Evolutionary conservation across 2,329 filamentous ascomycete species (phyloP), one percentile per base, ranked within the genome.

Genomic region (Paraphoma sp.): DNA sequence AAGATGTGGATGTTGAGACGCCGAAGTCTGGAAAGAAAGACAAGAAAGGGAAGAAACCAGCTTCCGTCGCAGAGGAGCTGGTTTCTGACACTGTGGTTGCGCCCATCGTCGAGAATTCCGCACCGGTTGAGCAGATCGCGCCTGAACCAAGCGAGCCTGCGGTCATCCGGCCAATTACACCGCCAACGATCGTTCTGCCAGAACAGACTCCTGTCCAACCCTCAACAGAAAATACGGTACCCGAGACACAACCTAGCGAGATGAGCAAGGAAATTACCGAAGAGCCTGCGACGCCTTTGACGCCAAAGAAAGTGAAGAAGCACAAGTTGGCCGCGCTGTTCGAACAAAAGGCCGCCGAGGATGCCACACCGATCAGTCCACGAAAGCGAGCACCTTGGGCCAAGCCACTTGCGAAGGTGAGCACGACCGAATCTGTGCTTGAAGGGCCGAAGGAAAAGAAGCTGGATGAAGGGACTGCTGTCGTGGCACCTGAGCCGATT

Each of bases 241-340:
- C 47, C 33, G 31, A 42, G 30, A 14, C 14, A 5, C 16, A 56
- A 42, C 30, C 28, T 14, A n/a, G 45, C 6, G 47, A 56, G 33
- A 48, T 55, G n/a, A 40, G 14, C 17, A 52, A 43, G 14, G 42
- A 16, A 17, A 18, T 16, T 16, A 9, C 45, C 7, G 50, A 49
- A 8, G 64, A 62, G 30, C 36, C 54, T n/a, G 45, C 50, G 42
- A 16, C 41, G 10, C 41, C 57, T 12, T 51, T 52, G 10, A 48
- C 56, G 30, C 60, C 63, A 53, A 70, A 69, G 51, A 67, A 69
- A 45, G 53, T 51, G 23, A 69, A 69, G 57, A 71, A 70, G 47
- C 60, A 40, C 23, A 71, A 72, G 41, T 54, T 54, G 7, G 56
- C 48, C 12, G 64, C 63, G 10, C 46, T 43, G 3, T 43, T 60